A percentile compares a stretch with the other conserved stretches of the same genome.
phyloP scores from a whole-genome alignment of 176 grass and related monocot genomes.

The Thinopyrum elongatum region DNA sequence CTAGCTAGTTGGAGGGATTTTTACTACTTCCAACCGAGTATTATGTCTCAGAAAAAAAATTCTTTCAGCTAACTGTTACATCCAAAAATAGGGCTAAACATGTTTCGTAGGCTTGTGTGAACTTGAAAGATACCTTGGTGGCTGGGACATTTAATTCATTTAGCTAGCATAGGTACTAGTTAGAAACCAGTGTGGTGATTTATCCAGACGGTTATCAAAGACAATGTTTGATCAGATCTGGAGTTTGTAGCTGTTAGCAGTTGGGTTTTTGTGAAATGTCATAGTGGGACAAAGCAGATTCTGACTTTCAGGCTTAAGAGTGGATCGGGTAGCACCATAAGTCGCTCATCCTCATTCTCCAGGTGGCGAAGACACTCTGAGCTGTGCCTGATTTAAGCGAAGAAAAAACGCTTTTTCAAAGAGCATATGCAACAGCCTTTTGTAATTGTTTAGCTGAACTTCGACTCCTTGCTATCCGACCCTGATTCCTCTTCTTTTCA shows the following conservation, averaged over 20 bases:
- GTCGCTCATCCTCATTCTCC: neutral
- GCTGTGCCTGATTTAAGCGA: neutral
- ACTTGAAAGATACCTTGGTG: neutral
- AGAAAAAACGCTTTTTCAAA: neutral
- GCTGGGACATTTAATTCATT: neutral
- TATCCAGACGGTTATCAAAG: neutral
- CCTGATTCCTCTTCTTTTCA: neutral
- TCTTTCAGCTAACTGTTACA: neutral
- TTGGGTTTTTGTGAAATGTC: neutral
- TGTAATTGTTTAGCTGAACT: neutral
- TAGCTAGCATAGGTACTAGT: neutral
- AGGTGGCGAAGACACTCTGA: neutral
- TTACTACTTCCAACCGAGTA: neutral
- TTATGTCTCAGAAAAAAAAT: neutral
- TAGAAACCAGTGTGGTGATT: constrained; percentile 2
- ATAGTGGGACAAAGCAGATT: neutral
- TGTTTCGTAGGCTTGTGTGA: neutral
- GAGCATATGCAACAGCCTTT: neutral
- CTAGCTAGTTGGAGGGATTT: neutral
- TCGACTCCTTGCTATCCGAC: neutral
- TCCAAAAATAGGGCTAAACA: neutral
- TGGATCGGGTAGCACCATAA: neutral
- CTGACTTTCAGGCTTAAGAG: neutral
- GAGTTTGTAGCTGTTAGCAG: neutral
- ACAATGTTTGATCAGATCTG: neutral